Base-by-base conservation (phyloP, 345 rosid genomes). In the Geranium rotundifolium region DNA sequence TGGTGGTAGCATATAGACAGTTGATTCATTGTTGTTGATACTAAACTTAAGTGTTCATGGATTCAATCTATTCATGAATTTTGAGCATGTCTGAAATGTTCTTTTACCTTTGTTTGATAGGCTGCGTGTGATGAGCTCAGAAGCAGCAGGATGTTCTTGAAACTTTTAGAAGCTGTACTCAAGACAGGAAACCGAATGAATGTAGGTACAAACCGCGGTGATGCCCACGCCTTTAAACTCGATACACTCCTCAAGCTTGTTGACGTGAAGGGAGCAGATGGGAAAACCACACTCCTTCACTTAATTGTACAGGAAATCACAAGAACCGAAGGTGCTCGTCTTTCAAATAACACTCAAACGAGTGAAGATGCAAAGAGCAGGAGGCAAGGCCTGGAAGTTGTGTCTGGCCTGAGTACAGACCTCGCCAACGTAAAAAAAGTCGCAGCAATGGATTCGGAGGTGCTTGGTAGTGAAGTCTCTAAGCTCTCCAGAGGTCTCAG, bases 141-240 rank as follows among this genome's bases (percentile, higher is more conserved):
- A 65, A 90, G 65, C 58, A 90, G 89, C 67, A 82, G 90, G 74
- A 87, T 93, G 99, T 93, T 93, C 73, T 69, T 93, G 64, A 93
- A 90, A 76, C 95, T 93, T 41, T 64, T 93, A 6, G 97, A 93
- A 78, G 97, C 99, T 54, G 96, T 93, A 29, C 87, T 93, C 64
- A 93, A 90, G 80, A 93, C 99, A 3, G 99, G 99, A 60, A 93
- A 93, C 81, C 89, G 99, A 29, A 93, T 93, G 99, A 93, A 93
- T 58, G 90, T 90, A 54, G 99, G 99, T 54, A 93, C 99, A 39
- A 90, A 93, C 75, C 96, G 97, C 17, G 99, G 97, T 1, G 99
- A 88, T 75, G 99, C 97, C 16, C 97, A 80, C 19, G 99, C 99
- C 5, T 93, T 93, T 76, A 93, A 93, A 83, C 99, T 93, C 27